Evolutionary conservation across 495 filamentous ascomycete species (phyloP), one percentile per base, ranked within the genome.

Genomic region (Amphirosellinia nigrospora): DNA sequence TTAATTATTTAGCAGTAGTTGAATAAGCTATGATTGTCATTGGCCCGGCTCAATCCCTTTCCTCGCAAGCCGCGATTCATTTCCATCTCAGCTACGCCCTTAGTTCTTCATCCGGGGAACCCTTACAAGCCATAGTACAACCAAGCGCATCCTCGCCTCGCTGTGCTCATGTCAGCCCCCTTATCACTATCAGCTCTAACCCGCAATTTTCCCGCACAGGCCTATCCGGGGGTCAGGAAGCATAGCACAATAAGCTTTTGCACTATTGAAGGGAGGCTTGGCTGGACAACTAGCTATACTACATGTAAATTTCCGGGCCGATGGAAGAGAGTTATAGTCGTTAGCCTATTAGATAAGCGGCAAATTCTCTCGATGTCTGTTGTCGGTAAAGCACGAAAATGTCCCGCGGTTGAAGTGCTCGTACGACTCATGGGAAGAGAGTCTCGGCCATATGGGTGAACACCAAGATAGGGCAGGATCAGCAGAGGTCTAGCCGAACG

Each of bases 321-420:
- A 65, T 48, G 46, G 45, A 21, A 65, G 46, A 65, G 10, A 52
- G 52, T 5, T 7, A 38, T 38, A 23, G 8, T 26, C 39, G 34
- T 3, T 36, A 60, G 34, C n/a, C 52, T 13, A 28, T 32, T 10
- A 55, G 23, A 55, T 38, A 59, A 59, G 23, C 61, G 61, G 61
- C 28, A 64, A 38, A 3, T 34, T 50, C 38, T 45, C 30, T 23
- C n/a, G 32, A 26, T 39, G 19, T 10, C 30, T 50, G n/a, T 53
- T 13, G 61, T 53, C 45, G 63, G 63, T n/a, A 53, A 65, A 65
- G 26, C 61, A 45, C 61, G 61, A 64, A 32, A 64, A 64, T 13
- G 10, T 28, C 63, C 46, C 63, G 63, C 45, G 19, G 63, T 26
- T 65, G 32, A 38, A 41, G 30, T 36, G 55, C 36, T n/a, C 36